Conservation (phyloP, 192 early-diverging fungal genomes). For the Backusella mclennaniae region DNA sequence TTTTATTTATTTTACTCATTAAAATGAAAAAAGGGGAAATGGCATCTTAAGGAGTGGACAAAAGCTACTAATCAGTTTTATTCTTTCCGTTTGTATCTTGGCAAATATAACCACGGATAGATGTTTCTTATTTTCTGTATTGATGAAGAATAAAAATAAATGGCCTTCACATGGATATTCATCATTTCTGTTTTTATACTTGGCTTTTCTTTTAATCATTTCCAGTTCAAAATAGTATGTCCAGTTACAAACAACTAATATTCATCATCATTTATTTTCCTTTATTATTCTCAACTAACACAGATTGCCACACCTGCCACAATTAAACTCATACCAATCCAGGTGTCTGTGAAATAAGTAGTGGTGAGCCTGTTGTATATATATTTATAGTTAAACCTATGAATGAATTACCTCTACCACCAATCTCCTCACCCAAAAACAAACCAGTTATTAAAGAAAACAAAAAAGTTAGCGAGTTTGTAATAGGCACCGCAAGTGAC, state of each 20-base stretch:
- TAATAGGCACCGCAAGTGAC: conserved; percentile 88
- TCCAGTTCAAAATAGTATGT: neutral
- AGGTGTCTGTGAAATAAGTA: conserved; percentile 44
- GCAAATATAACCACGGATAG: neutral
- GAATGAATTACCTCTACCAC: conserved; percentile 51
- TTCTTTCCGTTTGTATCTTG: neutral
- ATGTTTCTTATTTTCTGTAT: neutral
- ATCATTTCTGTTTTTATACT: too few species aligned
- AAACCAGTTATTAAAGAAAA: conserved; percentile 81
- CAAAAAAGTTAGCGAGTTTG: conserved; percentile 87
- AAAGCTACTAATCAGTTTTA: neutral
- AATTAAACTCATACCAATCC: conserved; percentile 67
- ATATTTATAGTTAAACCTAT: too few species aligned
- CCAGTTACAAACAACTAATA: neutral
- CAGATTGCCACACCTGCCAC: conserved; percentile 70
- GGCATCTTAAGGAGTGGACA: neutral
- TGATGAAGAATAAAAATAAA: neutral
- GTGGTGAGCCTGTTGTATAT: neutral
- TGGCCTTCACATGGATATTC: neutral
- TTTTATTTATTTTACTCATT: neutral
- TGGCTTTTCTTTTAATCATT: neutral
- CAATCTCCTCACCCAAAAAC: conserved; percentile 76
- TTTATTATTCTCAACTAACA: conserved; percentile 43
- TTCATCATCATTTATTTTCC: neutral
- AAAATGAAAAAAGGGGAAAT: neutral